Percentiles rank a stretch among this genome's conserved stretches.
Evolutionary conservation across 805 yeast genomes (phyloP).

Genomic region (Sugiyamaella americana): DNA sequence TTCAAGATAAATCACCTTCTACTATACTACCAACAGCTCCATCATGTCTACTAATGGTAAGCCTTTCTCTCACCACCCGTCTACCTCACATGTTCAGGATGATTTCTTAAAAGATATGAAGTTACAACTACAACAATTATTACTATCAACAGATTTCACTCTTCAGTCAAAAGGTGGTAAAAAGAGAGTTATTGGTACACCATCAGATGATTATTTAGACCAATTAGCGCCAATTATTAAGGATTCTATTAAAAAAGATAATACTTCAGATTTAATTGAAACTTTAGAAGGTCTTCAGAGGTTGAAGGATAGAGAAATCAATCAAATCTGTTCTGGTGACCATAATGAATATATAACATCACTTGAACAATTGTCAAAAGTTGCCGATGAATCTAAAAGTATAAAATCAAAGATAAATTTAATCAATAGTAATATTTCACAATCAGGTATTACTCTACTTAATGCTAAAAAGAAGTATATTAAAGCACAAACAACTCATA

Average conservation of each 20-base stretch:
- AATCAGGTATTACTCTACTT: slow-evolving; percentile 61
- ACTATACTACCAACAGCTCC: too few species aligned
- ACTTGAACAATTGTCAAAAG: slow-evolving; percentile 54
- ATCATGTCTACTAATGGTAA: too few species aligned
- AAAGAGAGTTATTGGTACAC: slow-evolving; percentile 8
- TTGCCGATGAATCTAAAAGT: slow-evolving; percentile 50
- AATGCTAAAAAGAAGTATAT: slow-evolving; percentile 51
- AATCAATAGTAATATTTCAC: slow-evolving; percentile 52
- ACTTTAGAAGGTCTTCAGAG: slow-evolving; percentile 52
- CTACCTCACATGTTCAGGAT: slow-evolving; percentile 1
- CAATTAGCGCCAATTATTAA: slow-evolving; percentile 72
- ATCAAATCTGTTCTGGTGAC: slow-evolving; percentile 53
- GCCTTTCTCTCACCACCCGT: too few species aligned
- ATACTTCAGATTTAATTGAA: slow-evolving; percentile 50
- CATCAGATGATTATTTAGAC: slow-evolving; percentile 63
- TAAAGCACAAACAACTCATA: slow-evolving; percentile 55
- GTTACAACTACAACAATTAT: slow-evolving; percentile 21
- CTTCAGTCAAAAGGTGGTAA: slow-evolving; percentile 10
- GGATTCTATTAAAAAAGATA: slow-evolving; percentile 49
- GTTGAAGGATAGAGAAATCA: slow-evolving; percentile 58
- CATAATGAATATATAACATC: slow-evolving; percentile 46
- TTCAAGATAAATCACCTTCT: too few species aligned
- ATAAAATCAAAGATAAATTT: slow-evolving; percentile 50
- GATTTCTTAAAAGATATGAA: slow-evolving; percentile 16
- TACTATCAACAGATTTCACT: slow-evolving; percentile 20